phyloP scores from a whole-genome alignment of 1,284 basidiomycete genomes.

The Caloboletus inedulis region DNA sequence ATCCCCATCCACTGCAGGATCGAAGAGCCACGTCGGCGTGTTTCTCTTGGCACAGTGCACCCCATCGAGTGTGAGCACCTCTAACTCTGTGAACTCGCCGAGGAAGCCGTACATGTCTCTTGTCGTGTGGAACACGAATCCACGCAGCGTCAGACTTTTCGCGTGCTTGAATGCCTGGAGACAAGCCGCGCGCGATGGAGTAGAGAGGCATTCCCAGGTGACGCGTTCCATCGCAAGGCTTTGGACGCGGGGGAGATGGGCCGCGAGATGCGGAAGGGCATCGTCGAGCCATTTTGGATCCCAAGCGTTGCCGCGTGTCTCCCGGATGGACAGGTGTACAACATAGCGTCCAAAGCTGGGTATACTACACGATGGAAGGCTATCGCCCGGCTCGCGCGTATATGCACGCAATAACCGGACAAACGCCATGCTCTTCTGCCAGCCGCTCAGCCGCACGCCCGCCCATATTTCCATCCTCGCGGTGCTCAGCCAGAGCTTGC shows the following conservation, averaged over 20 bases:
- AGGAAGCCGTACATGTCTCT: conserved; percentile 31
- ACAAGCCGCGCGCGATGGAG: conserved; percentile 27
- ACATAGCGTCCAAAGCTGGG: conserved; percentile 27
- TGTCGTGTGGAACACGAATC: conserved; percentile 28
- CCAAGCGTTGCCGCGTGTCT: conserved; percentile 33
- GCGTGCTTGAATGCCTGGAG: conserved; percentile 24
- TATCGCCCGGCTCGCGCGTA: not conserved
- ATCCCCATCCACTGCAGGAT: conserved; percentile 5
- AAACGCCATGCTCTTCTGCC: conserved; percentile 22
- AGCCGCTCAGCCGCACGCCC: conserved; percentile 18
- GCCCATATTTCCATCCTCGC: conserved; percentile 33
- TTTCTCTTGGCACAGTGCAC: conserved; percentile 27
- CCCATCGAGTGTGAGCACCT: conserved; percentile 30
- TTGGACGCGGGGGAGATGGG: conserved; percentile 19
- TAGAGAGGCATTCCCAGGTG: conserved; percentile 35
- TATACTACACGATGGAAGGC: conserved; percentile 9
- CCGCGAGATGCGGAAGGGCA: conserved; percentile 24
- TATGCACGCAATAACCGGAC: conserved; percentile 21
- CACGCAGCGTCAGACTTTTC: conserved; percentile 23
- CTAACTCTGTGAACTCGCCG: conserved; percentile 27
- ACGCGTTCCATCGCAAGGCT: conserved; percentile 30
- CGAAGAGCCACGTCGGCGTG: conserved; percentile 9
- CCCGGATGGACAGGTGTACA: conserved; percentile 26
- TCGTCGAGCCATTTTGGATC: conserved; percentile 35
- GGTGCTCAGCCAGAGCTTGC: conserved; percentile 32